phyloP scores from a whole-genome alignment of 2,329 filamentous ascomycete species.

The Mariannaea elegans region DNA sequence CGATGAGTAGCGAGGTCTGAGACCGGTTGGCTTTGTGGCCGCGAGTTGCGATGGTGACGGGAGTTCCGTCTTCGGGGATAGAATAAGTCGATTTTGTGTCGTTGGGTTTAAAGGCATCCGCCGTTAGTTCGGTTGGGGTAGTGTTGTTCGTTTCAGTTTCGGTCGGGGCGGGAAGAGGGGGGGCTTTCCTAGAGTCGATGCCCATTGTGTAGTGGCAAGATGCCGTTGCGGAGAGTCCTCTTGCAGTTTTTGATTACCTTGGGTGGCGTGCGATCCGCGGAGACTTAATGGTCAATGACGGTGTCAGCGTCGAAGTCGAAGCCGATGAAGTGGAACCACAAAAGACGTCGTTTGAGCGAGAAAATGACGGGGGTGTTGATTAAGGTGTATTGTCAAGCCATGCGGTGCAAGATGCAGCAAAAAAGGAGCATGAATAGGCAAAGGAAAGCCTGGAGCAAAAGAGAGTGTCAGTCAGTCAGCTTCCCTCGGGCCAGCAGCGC shows the following conservation, averaged over 20 bases:
- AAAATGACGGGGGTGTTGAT: conserved; percentile 30
- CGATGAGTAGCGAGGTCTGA: conserved; percentile 91
- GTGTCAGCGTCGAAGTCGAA: not conserved
- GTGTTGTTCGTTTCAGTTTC: conserved; percentile 71
- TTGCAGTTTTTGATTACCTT: conserved; percentile 23
- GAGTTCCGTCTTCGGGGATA: conserved; percentile 86
- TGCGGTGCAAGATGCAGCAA: conserved; percentile 37
- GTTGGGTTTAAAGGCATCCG: conserved; percentile 73
- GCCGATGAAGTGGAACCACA: conserved; percentile 28
- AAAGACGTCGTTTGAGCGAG: conserved; percentile 19
- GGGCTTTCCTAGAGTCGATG: conserved; percentile 63
- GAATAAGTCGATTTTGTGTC: conserved; percentile 80
- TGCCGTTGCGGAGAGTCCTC: conserved; percentile 30
- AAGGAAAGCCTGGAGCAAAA: conserved; percentile 30
- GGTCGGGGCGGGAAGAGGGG: conserved; percentile 81
- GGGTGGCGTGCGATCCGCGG: conserved; percentile 30
- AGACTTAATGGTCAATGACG: not conserved
- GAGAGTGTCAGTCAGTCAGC: conserved; percentile 32
- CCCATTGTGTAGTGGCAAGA: conserved; percentile 57
- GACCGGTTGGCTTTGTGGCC: conserved; percentile 69
- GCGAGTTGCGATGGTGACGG: conserved; percentile 88
- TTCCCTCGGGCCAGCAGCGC: conserved; percentile 18
- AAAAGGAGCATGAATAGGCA: conserved; percentile 26
- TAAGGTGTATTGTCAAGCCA: conserved; percentile 42
- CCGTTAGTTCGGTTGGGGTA: conserved; percentile 68